Evolutionary conservation across 768 basidiomycete genomes (phyloP).

Genomic region (Nidularia pulvinata): DNA sequence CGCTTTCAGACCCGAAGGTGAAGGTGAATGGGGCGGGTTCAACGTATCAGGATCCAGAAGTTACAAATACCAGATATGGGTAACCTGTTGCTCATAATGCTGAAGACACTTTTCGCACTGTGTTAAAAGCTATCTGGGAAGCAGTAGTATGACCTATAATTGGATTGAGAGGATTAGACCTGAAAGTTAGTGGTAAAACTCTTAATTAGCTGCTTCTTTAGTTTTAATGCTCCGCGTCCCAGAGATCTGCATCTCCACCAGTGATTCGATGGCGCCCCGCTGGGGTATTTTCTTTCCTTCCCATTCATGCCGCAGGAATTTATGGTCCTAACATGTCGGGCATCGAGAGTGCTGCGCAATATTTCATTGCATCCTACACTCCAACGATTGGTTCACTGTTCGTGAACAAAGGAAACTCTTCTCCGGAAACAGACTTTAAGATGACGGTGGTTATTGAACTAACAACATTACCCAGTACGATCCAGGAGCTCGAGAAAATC

Average conservation of each 20-base stretch:
- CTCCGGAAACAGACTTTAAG: neutral
- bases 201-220: neutral
- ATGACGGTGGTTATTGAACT: neutral
- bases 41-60: neutral
- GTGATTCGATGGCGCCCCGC: conserved; percentile 12
- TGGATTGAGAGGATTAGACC: neutral
- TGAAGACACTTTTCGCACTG: neutral
- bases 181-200: neutral
- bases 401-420: neutral
- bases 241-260: neutral
- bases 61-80: neutral
- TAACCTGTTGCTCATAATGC: neutral
- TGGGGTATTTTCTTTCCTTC: conserved; percentile 11
- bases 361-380: conserved; percentile 13
- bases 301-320: conserved; percentile 12
- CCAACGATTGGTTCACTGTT: conserved; percentile 6
- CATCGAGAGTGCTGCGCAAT: conserved; percentile 4
- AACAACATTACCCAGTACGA: neutral
- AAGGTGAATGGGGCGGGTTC: neutral
- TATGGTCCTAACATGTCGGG: conserved; percentile 1
- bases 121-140: neutral
- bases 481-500: neutral
- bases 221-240: too few relatives aligned
- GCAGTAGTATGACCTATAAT: neutral
- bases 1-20: neutral